Evolutionary conservation across 495 filamentous ascomycete genomes (phyloP).

Genomic region (Jackrogersella minutella): DNA sequence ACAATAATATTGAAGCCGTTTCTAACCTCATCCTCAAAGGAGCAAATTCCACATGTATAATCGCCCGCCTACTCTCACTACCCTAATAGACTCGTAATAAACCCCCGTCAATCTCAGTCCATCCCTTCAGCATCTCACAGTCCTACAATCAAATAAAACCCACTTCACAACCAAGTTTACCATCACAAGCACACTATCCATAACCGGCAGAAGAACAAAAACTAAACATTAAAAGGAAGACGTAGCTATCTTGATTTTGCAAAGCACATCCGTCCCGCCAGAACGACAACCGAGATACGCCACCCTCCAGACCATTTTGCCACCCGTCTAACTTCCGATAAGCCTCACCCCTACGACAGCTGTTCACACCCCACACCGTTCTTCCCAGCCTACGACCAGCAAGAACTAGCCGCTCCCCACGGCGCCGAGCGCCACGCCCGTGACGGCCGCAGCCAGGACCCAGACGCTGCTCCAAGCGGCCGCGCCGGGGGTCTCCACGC

Average conservation of each 20-base stretch:
- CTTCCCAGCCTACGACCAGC: constrained; percentile 39
- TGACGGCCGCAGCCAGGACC: constrained; percentile 66
- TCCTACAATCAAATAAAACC: neutral
- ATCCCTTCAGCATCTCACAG: neutral
- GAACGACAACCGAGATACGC: neutral
- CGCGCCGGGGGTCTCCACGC: constrained; percentile 72
- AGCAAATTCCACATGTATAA: too few species aligned
- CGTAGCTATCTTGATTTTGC: neutral
- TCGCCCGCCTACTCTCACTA: too few species aligned
- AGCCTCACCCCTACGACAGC: neutral
- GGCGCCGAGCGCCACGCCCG: constrained; percentile 63
- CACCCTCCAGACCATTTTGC: neutral
- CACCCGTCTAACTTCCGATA: neutral
- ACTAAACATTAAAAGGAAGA: constrained; percentile 2
- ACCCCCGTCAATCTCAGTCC: too few species aligned
- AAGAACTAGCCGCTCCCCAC: constrained; percentile 58
- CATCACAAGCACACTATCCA: too few species aligned
- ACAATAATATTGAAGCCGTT: too few species aligned
- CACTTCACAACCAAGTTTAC: neutral
- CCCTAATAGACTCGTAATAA: too few species aligned
- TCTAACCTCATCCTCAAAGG: too few species aligned
- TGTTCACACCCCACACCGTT: constrained; percentile 54
- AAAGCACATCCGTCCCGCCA: neutral
- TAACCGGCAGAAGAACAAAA: too few species aligned
- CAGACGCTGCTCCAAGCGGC: constrained; percentile 74